Evolutionary conservation across 1,284 basidiomycete genomes (phyloP).

Genomic region (Trichosporon sp.): DNA sequence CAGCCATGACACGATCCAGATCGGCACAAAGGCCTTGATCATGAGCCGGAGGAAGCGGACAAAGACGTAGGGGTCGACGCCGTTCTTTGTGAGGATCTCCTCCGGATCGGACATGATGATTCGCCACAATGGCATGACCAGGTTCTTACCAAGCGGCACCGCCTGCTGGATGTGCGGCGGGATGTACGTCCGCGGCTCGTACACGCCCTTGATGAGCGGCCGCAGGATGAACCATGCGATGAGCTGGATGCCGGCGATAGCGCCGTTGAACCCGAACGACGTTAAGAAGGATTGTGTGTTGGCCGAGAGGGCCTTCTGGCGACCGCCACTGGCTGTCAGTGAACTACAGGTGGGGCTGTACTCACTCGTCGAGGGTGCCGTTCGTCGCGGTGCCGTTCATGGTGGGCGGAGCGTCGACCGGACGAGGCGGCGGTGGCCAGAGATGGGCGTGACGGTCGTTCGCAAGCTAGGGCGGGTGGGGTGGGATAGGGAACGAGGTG

Average conservation of each 20-base stretch:
- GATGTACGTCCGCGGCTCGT: conserved; percentile 70
- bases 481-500: neutral
- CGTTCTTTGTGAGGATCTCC: conserved; percentile 52
- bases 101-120: conserved; percentile 45
- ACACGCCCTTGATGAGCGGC: conserved; percentile 46
- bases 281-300: conserved; percentile 62
- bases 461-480: neutral
- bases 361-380: neutral
- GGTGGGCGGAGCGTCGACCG: neutral
- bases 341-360: neutral
- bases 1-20: conserved; percentile 59
- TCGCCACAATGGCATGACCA: conserved; percentile 37
- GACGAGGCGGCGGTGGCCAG: neutral
- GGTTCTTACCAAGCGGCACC: conserved; percentile 28
- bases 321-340: conserved; percentile 6
- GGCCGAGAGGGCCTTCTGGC: conserved; percentile 19
- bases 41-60: conserved; percentile 62
- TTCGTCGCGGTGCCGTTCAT: neutral
- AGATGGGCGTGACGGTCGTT: neutral
- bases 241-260: conserved; percentile 59
- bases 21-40: conserved; percentile 62
- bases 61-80: conserved; percentile 68
- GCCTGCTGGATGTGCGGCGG: conserved; percentile 45
- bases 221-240: conserved; percentile 61
- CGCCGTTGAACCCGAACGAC: conserved; percentile 58